Percentiles rank a stretch among this genome's conserved stretches.
Evolutionary conservation across 2,329 filamentous ascomycete genomes (phyloP).

Genomic region (Acarospora socialis): DNA sequence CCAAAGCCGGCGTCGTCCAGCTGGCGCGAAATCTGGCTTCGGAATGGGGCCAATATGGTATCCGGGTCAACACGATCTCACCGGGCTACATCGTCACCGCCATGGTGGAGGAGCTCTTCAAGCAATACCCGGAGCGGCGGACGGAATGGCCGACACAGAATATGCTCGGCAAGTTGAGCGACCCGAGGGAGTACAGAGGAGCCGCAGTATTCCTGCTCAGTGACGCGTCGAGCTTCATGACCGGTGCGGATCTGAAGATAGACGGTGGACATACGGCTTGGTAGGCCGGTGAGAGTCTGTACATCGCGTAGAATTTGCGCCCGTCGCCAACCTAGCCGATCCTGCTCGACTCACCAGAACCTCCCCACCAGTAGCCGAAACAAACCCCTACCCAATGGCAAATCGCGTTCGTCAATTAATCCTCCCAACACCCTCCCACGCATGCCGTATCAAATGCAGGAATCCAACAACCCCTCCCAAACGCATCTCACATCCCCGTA

Average conservation of each 20-base stretch:
- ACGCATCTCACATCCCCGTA: constrained; percentile 6
- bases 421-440: too few relatives aligned
- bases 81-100: constrained; percentile 45
- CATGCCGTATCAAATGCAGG: background rate
- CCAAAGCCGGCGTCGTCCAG: constrained; percentile 34
- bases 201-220: constrained; percentile 55
- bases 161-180: constrained; percentile 40
- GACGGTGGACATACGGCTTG: constrained; percentile 52
- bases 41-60: constrained; percentile 34
- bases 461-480: constrained; percentile 5
- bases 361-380: background rate
- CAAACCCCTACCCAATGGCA: background rate
- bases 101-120: constrained; percentile 72
- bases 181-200: constrained; percentile 45
- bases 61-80: constrained; percentile 40
- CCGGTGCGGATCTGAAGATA: constrained; percentile 52
- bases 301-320: background rate
- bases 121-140: constrained; percentile 50
- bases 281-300: constrained; percentile 15
- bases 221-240: constrained; percentile 57
- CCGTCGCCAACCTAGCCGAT: background rate
- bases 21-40: constrained; percentile 33
- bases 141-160: constrained; percentile 31
- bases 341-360: background rate
- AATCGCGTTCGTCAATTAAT: too few relatives aligned